Evolutionary conservation across 2,329 filamentous ascomycete genomes (phyloP), one percentile per base, ranked within the genome.

Genomic region (Penicillium sp.): DNA sequence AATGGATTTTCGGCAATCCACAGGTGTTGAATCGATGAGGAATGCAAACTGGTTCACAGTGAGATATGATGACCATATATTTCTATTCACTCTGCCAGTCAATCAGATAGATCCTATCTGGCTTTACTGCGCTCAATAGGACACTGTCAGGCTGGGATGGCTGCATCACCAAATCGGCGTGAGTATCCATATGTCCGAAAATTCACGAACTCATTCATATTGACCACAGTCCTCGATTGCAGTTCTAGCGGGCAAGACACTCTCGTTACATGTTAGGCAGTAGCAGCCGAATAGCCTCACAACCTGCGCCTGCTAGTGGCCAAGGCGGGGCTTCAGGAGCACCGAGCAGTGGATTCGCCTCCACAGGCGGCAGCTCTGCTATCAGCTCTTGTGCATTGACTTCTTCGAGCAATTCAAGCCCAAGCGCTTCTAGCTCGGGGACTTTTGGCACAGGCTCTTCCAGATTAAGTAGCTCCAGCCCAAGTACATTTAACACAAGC

Each of bases 141-240:
- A 65, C 89, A 94, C 75, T 94, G 89, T 73, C 82, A 90, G 71
- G 74, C 69, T 44, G 87, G 87, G 56, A 91, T 91, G 86, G 80
- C 81, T 52, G 86, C 89, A 76, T 87, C 29, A 85, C 91, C 68
- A 91, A 92, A 72, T 83, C 86, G 15, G 45, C 65, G 64, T 67
- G 51, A 61, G 63, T 51, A 42, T 45, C 42, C 16, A 15, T 15
- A 16, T 8, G 13, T 28, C 42, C 24, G 5, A 29, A 18, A 18
- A n/a, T 4, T 16, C 21, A 36, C 42, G 39, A 21, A 41, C 36
- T 15, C 34, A 28, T 38, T 2, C 33, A 13, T 15, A 24, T n/a
- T 24, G 26, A 44, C 29, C 43, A 36, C n/a, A 36, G 24, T 39
- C 29, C 18, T 16, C 29, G 24, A 28, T 21, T 5, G 51, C 42